Evolutionary conservation across 2,329 filamentous ascomycete species (phyloP).

Genomic region (Trichoderma guizhouense): DNA sequence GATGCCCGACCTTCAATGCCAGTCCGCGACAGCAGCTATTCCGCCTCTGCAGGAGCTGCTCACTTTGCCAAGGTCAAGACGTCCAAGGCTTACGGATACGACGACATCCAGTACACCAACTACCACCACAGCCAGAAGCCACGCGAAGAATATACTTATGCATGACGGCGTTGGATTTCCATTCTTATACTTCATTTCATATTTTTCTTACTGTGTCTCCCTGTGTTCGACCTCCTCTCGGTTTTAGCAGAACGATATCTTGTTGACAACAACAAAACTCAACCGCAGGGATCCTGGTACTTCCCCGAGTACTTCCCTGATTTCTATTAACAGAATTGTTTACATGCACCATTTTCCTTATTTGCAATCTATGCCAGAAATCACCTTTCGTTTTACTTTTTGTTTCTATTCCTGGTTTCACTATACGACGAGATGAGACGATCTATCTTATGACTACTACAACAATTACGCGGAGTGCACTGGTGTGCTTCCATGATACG

Average conservation of each 20-base stretch:
- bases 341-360: constrained; percentile 21
- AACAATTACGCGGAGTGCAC: constrained; percentile 27
- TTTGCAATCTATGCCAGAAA: constrained; percentile 10
- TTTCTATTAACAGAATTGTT: constrained; percentile 23
- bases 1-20: constrained; percentile 32
- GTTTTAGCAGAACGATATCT: not conserved
- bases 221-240: not conserved
- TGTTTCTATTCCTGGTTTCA: constrained; percentile 25
- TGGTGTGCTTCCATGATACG: constrained; percentile 25
- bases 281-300: not conserved
- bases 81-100: constrained; percentile 29
- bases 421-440: constrained; percentile 30
- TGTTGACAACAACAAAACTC: constrained; percentile 8
- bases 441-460: constrained; percentile 35
- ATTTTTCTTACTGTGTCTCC: constrained; percentile 13
- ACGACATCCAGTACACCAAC: constrained; percentile 34
- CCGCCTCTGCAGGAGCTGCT: constrained; percentile 22
- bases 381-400: constrained; percentile 19
- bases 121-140: constrained; percentile 20
- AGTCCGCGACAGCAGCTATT: constrained; percentile 32
- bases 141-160: constrained; percentile 27
- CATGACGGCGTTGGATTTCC: constrained; percentile 22
- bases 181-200: constrained; percentile 14
- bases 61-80: constrained; percentile 35
- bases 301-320: constrained; percentile 3